These are phyloP conservation scores for Xylariaceae sp. DNA, from an alignment of 2,329 filamentous ascomycete species.

Conservation along the genomic window DNA sequence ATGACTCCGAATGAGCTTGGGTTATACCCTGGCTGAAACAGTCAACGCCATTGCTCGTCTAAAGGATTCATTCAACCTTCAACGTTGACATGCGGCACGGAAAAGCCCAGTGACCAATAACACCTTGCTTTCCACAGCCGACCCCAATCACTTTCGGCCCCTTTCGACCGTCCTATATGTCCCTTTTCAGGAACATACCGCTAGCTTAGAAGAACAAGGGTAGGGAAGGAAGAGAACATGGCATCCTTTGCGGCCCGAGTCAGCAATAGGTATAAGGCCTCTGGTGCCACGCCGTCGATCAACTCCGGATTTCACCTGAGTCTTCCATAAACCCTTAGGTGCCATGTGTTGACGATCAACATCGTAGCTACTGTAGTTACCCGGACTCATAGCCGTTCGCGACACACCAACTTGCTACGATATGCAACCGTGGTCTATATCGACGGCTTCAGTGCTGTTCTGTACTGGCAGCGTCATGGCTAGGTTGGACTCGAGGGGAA, in stretches of 20 bases:
- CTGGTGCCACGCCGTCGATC: not conserved
- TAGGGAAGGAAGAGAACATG: not conserved
- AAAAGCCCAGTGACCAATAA: constrained; percentile 12
- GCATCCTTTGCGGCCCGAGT: not conserved
- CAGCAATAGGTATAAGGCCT: constrained; percentile 9
- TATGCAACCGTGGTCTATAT: constrained; percentile 2
- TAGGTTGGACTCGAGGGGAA: not conserved
- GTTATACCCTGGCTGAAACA: no score
- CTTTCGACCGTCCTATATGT: not conserved
- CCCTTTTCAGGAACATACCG: not conserved
- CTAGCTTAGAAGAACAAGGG: not conserved
- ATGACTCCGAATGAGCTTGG: no score
- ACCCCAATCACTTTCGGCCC: constrained; percentile 5
- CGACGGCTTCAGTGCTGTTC: constrained; percentile 3
- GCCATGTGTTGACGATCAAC: not conserved
- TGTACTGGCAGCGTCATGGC: constrained; percentile 5
- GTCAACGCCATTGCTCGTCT: no score
- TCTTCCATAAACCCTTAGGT: not conserved
- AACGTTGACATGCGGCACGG: no score
- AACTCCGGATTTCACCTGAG: not conserved
- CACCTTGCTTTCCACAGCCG: constrained; percentile 3
- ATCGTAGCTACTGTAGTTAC: not conserved
- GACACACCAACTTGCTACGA: not conserved
- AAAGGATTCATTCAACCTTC: no score
- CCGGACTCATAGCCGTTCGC: not conserved